Percentiles rank a stretch among this genome's conserved stretches.
Conservation (phyloP, 441 rosid species). For the Adansonia grandidieri region DNA sequence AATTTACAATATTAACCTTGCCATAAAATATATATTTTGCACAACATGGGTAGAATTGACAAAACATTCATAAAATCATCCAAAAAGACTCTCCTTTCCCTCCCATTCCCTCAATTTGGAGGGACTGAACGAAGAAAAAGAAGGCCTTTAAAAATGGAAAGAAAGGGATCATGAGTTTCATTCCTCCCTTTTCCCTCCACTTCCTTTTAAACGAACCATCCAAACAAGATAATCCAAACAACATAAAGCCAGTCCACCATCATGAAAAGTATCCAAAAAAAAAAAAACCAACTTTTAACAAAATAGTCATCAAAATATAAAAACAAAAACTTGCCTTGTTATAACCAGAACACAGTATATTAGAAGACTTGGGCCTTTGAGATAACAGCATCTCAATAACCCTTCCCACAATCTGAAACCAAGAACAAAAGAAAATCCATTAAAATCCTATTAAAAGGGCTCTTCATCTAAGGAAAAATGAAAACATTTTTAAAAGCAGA, state of each 20-base stretch:
- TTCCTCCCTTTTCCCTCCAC: not conserved
- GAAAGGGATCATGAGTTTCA: not conserved
- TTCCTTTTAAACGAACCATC: not conserved
- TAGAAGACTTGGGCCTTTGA: conserved; percentile 34
- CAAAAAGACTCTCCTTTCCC: not conserved
- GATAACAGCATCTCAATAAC: conserved; percentile 48
- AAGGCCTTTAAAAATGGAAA: not conserved
- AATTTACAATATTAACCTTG: not conserved
- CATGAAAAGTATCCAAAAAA: not conserved
- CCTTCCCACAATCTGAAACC: conserved; percentile 59
- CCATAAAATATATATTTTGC: not conserved
- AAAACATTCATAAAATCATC: not conserved
- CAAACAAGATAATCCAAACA: not conserved
- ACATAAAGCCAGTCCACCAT: not conserved
- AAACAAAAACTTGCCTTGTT: conserved; percentile 52
- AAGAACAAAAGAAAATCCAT: not conserved
- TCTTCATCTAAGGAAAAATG: not conserved
- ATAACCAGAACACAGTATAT: conserved; percentile 58
- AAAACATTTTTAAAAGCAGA: conserved; percentile 6
- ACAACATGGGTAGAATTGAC: not conserved
- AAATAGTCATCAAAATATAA: not conserved
- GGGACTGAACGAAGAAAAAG: not conserved
- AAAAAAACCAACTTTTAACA: not conserved
- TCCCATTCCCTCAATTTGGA: not conserved
- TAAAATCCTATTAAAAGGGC: not conserved